These are phyloP conservation scores for Trichophyton simii DNA, from an alignment of 2,329 filamentous ascomycete genomes.

Conservation along the genomic window DNA sequence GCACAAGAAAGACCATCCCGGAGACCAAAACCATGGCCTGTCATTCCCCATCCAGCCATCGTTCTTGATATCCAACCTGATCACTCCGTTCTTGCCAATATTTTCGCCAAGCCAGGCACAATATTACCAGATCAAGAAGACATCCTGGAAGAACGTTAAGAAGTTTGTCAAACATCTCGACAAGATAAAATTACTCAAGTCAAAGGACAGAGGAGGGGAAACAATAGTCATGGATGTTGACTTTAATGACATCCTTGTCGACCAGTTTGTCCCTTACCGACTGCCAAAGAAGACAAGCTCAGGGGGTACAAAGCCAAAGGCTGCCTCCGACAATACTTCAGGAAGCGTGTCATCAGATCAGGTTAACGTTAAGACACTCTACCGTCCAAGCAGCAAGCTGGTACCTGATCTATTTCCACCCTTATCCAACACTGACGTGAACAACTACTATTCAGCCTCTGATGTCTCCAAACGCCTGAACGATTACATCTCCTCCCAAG, in stretches of 20 bases:
- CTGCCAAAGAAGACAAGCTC: constrained; percentile 41
- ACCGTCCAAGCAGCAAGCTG: constrained; percentile 46
- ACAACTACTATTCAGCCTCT: constrained; percentile 46
- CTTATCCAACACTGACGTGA: constrained; percentile 36
- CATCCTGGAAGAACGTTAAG: constrained; percentile 56
- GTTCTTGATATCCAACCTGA: constrained; percentile 48
- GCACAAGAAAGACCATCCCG: constrained; percentile 44
- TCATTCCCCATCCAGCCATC: constrained; percentile 53
- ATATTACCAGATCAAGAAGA: constrained; percentile 56
- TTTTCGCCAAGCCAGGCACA: constrained; percentile 43
- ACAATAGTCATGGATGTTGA: constrained; percentile 53
- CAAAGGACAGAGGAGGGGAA: constrained; percentile 53
- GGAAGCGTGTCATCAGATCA: constrained; percentile 22
- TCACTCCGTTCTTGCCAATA: constrained; percentile 54
- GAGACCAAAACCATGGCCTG: constrained; percentile 42
- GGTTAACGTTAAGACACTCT: constrained; percentile 40
- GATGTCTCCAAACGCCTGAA: constrained; percentile 48
- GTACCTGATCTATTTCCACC: constrained; percentile 41
- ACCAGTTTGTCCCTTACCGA: constrained; percentile 49
- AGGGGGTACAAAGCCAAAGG: constrained; percentile 16
- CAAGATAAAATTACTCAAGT: constrained; percentile 50
- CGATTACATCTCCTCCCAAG: constrained; percentile 46
- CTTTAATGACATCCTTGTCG: constrained; percentile 44
- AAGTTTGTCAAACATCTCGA: constrained; percentile 58
- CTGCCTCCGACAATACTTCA: constrained; percentile 28